Percentiles rank a stretch among this genome's conserved stretches.
These are phyloP conservation scores for Fomitopsis pinicola DNA, from an alignment of 1,284 basidiomycete genomes.

Conservation along the genomic window DNA sequence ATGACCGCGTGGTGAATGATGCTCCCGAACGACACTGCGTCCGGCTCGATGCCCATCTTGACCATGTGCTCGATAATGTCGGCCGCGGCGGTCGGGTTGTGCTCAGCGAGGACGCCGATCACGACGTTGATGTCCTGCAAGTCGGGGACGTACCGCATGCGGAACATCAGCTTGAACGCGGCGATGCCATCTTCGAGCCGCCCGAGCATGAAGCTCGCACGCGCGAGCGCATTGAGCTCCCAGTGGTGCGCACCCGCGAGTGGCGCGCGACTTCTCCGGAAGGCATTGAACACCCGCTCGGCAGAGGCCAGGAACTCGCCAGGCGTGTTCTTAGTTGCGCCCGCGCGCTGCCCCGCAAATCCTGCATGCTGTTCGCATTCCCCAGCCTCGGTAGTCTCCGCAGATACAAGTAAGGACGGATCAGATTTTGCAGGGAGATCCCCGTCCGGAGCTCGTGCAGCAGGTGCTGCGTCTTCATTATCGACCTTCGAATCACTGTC, in stretches of 20 bases:
- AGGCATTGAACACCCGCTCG: conserved; percentile 42
- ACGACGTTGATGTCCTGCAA: conserved; percentile 59
- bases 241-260: conserved; percentile 44
- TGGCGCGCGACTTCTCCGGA: conserved; percentile 38
- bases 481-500: neutral
- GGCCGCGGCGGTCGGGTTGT: conserved; percentile 42
- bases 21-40: conserved; percentile 52
- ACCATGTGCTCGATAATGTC: conserved; percentile 47
- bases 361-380: neutral
- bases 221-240: conserved; percentile 55
- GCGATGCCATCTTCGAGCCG: conserved; percentile 41
- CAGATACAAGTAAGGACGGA: neutral
- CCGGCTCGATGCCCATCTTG: conserved; percentile 41
- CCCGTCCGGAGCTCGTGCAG: neutral
- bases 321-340: conserved; percentile 13
- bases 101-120: conserved; percentile 47
- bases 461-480: neutral
- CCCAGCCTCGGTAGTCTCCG: neutral
- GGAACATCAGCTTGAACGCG: conserved; percentile 42
- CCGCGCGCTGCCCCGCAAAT: neutral
- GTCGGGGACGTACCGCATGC: conserved; percentile 52
- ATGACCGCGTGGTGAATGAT: conserved; percentile 52
- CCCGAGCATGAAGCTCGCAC: conserved; percentile 58
- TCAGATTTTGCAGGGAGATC: neutral
- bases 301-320: conserved; percentile 39